A percentile compares a stretch with the other conserved stretches of the same genome.
Conservation (phyloP, 495 filamentous ascomycete species). For the Terfezia boudieri region DNA sequence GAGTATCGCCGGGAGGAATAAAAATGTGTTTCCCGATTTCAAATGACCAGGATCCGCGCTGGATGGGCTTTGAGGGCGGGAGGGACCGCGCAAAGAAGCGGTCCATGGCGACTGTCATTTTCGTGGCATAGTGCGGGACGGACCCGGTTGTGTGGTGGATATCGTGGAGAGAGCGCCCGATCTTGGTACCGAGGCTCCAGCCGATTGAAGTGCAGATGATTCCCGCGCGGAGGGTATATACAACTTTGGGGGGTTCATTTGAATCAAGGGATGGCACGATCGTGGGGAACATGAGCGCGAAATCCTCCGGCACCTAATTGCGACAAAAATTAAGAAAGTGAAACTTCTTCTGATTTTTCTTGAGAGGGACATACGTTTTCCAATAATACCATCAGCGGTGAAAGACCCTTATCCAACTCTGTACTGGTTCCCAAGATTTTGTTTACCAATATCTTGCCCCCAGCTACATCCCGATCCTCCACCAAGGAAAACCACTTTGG, state of each 20-base stretch:
- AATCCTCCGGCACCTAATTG: conserved; percentile 51
- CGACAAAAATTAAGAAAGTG: too few relatives aligned
- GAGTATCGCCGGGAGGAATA: conserved; percentile 52
- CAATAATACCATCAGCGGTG: conserved; percentile 50
- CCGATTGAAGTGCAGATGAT: conserved; percentile 60
- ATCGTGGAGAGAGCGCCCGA: conserved; percentile 45
- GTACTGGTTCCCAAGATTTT: conserved; percentile 10
- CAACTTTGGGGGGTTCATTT: not conserved
- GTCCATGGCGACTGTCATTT: conserved; percentile 85
- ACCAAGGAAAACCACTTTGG: conserved; percentile 54
- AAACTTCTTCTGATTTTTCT: too few relatives aligned
- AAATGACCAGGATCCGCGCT: conserved; percentile 72
- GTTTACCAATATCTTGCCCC: conserved; percentile 36
- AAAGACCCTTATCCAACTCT: conserved; percentile 37
- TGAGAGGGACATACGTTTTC: conserved; percentile 29
- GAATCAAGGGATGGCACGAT: conserved; percentile 15
- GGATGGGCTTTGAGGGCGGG: conserved; percentile 52
- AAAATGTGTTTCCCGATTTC: conserved; percentile 57
- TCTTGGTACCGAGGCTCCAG: conserved; percentile 58
- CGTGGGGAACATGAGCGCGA: conserved; percentile 56
- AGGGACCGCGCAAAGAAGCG: conserved; percentile 60
- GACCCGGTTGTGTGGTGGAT: conserved; percentile 36
- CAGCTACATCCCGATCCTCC: conserved; percentile 8
- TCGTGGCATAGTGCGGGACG: conserved; percentile 76
- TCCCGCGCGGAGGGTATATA: conserved; percentile 58